These are phyloP conservation scores for Volvox africanus DNA, from an alignment of 139 green algal genomes.

Conservation along the genomic window DNA sequence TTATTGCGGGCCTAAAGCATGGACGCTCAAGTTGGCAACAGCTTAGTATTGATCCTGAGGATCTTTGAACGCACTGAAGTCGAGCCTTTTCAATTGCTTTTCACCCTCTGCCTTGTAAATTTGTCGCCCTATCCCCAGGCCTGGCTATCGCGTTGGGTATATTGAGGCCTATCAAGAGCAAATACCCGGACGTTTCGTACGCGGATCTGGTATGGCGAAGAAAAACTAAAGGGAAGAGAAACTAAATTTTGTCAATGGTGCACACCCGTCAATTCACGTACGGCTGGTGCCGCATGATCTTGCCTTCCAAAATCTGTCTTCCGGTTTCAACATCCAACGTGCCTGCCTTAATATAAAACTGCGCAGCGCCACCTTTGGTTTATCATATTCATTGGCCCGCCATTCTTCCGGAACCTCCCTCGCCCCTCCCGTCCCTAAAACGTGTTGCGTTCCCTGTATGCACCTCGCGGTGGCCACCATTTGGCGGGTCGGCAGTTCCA, in stretches of 20 bases:
- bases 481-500: constrained; percentile 66
- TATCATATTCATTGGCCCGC: neutral
- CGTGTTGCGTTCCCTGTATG: neutral
- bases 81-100: too few species aligned
- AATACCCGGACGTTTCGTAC: constrained; percentile 70
- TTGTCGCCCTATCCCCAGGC: constrained; percentile 18
- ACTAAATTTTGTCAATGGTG: too few species aligned
- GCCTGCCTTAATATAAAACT: too few species aligned
- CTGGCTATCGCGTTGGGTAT: constrained; percentile 79
- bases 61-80: too few species aligned
- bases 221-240: too few species aligned
- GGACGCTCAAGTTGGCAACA: too few species aligned
- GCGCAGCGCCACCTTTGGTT: neutral
- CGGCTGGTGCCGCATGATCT: neutral
- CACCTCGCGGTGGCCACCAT: too few species aligned
- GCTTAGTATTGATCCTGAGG: too few species aligned
- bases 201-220: constrained; percentile 77
- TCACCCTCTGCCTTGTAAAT: neutral
- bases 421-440: neutral
- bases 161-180: constrained; percentile 88
- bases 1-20: too few species aligned
- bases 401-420: neutral
- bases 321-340: too few species aligned
- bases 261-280: neutral
- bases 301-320: neutral